Conservation (phyloP, 345 rosid species). For the Eucalyptus victrix region DNA sequence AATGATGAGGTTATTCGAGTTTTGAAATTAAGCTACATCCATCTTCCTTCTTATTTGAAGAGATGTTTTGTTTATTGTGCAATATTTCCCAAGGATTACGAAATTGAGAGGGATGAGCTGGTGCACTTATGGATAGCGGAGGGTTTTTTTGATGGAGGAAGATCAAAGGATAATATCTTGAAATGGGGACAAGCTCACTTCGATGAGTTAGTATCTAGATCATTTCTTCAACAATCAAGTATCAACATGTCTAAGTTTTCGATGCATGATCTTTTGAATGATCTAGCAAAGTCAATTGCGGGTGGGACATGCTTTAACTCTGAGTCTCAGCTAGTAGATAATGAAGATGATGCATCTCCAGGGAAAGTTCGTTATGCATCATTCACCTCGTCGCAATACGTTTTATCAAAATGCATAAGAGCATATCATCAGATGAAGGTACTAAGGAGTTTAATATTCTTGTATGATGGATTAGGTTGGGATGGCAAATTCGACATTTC, state of each 20-base stretch:
- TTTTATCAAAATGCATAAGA: neutral
- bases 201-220: no score
- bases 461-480: no score
- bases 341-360: neutral
- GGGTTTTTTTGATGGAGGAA: accelerated
- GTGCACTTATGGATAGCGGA: accelerated
- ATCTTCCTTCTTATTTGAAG: neutral
- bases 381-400: accelerated
- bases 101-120: no score
- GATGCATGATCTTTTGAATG: no score
- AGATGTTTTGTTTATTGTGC: no score
- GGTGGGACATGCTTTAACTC: accelerated
- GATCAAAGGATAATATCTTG: no score
- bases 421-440: neutral
- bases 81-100: no score
- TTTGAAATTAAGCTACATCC: neutral
- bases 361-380: neutral
- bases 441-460: neutral
- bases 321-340: accelerated
- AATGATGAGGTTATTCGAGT: neutral
- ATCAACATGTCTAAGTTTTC: no score
- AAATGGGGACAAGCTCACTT: accelerated
- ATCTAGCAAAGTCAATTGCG: no score
- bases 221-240: accelerated
- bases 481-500: neutral